Conservation (phyloP, 2,329 filamentous ascomycete species). For the Botrytis sinoallii region DNA sequence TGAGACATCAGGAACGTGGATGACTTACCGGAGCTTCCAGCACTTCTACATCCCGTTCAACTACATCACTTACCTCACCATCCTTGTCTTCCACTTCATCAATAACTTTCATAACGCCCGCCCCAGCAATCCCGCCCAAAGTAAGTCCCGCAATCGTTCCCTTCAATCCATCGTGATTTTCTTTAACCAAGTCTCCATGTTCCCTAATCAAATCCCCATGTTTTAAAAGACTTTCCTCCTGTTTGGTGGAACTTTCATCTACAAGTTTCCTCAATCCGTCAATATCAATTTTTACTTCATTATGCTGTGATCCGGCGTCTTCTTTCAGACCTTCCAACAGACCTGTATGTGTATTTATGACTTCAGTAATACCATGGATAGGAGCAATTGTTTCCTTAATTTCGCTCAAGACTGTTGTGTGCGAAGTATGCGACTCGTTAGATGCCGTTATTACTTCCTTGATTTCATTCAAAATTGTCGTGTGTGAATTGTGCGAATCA, state of each 20-base stretch:
- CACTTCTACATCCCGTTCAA: neutral
- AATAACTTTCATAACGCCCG: neutral
- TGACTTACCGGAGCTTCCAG: neutral
- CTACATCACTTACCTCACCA: neutral
- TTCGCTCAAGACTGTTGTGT: slow-evolving; percentile 19
- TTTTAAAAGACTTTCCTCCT: slow-evolving; percentile 22
- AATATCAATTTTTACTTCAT: slow-evolving; percentile 28
- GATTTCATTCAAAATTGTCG: slow-evolving; percentile 23
- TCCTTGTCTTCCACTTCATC: neutral
- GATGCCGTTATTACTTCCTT: slow-evolving; percentile 26
- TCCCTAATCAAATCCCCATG: slow-evolving; percentile 25
- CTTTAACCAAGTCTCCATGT: slow-evolving; percentile 27
- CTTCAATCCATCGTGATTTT: slow-evolving; percentile 30
- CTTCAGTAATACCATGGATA: neutral
- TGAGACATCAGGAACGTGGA: neutral
- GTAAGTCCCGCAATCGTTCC: slow-evolving; percentile 27
- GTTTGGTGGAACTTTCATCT: slow-evolving; percentile 23
- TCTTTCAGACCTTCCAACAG: slow-evolving; percentile 27
- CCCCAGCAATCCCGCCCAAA: slow-evolving; percentile 25
- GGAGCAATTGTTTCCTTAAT: neutral
- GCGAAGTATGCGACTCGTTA: slow-evolving; percentile 22
- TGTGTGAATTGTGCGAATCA: slow-evolving; percentile 3
- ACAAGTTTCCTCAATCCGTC: slow-evolving; percentile 28
- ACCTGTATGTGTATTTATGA: slow-evolving; percentile 21
- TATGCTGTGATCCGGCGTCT: slow-evolving; percentile 15